Base-by-base conservation (phyloP, 768 basidiomycete species). In the Leccinum incarnatum region DNA sequence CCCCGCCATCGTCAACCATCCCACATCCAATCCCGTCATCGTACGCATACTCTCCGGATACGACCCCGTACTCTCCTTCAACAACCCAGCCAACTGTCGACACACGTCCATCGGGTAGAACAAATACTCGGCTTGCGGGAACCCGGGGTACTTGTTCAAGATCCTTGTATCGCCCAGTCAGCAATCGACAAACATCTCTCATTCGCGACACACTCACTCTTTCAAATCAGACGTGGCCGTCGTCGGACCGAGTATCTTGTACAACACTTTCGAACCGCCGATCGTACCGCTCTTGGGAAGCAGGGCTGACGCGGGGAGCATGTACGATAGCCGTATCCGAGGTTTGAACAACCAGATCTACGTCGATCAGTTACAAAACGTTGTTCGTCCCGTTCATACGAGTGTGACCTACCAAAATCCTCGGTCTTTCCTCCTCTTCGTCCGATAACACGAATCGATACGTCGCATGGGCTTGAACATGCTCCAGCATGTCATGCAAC, bases 311-410 rank as follows among this genome's bases (percentile, higher is more conserved):
- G 75, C 73, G 6, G 81, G 72, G 9, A 83, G 79, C 48, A 83
- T 81, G 69, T 93, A 95, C 1, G 93, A 84, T 14, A 98, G 73
- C 11, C 83, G 84, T 64, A 98, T 84, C 62, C 81, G 86, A 1
- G 95, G 94, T 72, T 95, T 97, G 81, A 98, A 97, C 21, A 98
- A 70, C 95, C 96, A 98, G 21, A 98, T 79, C 94, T 95, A 67
- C 25, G 15, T 23, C 27, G 47, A 48, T 51, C 59, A 58, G 45
- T 32, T n/a, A 6, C 27, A 12, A 19, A 10, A 6, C 5, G 49
- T 21, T 2, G 11, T 0, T 21, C 42, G 0, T 30, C 2, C 2
- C 30, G 36, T 4, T 2, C 11, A 36, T 10, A 7, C 17, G 42
- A 27, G 32, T 12, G 25, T 1, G 2, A 58, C 89, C 58, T 55